Conservation (phyloP, 352 stramenopile species). For the Blastocystis sp. region DNA sequence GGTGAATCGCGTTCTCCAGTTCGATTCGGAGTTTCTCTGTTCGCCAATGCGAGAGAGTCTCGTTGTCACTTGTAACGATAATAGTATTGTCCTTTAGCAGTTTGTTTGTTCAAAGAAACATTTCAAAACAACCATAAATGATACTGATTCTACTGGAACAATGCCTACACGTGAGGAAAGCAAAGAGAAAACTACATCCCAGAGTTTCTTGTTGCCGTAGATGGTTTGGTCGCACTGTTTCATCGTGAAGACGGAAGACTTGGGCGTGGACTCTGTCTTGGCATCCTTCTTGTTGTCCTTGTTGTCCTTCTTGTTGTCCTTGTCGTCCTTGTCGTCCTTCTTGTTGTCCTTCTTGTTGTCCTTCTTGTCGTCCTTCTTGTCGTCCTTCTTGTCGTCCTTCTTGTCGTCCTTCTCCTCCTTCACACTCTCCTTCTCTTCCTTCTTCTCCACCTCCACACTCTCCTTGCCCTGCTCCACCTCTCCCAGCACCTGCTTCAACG, state of each 20-base stretch:
- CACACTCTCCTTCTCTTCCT: constrained; percentile 12
- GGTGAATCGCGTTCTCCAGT: not conserved
- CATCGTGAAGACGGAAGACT: not conserved
- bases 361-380: not conserved
- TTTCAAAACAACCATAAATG: not conserved
- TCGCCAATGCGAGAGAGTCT: not conserved
- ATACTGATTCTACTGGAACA: constrained; percentile 13
- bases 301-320: constrained; percentile 25
- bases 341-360: constrained; percentile 4
- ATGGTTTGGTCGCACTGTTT: constrained; percentile 42
- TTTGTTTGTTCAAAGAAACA: not conserved
- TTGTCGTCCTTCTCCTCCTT: not conserved
- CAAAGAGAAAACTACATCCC: constrained; percentile 12
- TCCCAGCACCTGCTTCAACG: not conserved
- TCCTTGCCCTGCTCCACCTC: constrained; percentile 8
- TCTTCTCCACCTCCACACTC: not conserved
- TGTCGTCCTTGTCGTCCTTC: constrained; percentile 3
- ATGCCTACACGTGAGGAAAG: not conserved
- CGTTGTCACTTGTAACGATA: not conserved
- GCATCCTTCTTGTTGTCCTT: constrained; percentile 2
- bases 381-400: constrained; percentile 27
- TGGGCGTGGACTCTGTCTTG: not conserved
- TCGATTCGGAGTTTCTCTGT: not conserved
- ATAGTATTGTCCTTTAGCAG: not conserved
- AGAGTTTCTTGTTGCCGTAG: constrained; percentile 33